Evolutionary conservation across 495 filamentous ascomycete species (phyloP), one percentile per base, ranked within the genome.

Genomic region (Penicillium fimorum): DNA sequence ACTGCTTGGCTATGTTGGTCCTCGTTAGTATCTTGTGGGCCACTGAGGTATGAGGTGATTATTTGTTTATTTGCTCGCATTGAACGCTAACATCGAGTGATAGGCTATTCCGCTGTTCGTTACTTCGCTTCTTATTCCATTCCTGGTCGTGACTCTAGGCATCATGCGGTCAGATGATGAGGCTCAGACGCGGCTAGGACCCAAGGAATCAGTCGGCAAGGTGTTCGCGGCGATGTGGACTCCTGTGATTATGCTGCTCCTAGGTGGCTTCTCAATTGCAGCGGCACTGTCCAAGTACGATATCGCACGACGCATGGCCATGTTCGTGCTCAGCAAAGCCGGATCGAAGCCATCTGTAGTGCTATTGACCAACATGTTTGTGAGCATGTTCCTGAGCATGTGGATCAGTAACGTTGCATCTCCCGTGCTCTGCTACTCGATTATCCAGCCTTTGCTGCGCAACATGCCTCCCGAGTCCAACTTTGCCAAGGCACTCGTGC

Each of bases 361-460:
- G 18, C 82, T 99, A 12, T 65, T 99, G 24, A 92, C 92, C 25
- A 96, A 92, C 71, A 99, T 99, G 94, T 96, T 96, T 62, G 94
- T 99, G 43, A 94, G 94, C 58, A 92, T 93, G 74, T 93, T 97
- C 66, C 83, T 93, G 35, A 96, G 91, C 61, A 99, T 99, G 94
- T 92, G 95, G 83, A 97, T 99, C 66, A 95, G 89, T 70, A 99
- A 99, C 61, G 94, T 99, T 33, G 94, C 94, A 17, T 93, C 95
- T 5, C 94, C 94, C 0, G 94, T 99, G n/a, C 82, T 99, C 9
- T 99, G 95, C 78, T 97, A 92, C 68, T 95, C 91, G 15, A 97
- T 97, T 58, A 51, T 66, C n/a, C 62, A 93, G 85, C 94, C 94
- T 27, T 87, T 99, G 70, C 78, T 99, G 38, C 91, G 94, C 35